These are phyloP conservation scores for Gaultheria prostrata DNA, from an alignment of 148 eudicot genomes.

Conservation along the genomic window DNA sequence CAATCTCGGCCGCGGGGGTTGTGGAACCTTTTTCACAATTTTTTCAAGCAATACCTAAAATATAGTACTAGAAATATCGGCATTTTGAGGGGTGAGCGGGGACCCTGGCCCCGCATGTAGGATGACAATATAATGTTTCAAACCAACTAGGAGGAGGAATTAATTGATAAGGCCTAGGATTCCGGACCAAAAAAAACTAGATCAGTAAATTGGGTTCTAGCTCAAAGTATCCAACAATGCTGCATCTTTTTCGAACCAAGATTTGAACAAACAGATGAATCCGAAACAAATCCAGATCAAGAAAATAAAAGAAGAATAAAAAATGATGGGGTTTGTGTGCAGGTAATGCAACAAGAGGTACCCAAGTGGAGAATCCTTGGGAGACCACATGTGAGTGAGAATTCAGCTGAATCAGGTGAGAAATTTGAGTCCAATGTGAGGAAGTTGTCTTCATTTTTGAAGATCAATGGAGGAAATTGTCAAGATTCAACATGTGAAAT, in stretches of 20 bases:
- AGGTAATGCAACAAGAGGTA: conserved; percentile 55
- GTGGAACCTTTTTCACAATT: too few relatives aligned
- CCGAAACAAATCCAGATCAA: conserved; percentile 12
- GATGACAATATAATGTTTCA: too few relatives aligned
- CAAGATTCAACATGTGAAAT: conserved; percentile 19
- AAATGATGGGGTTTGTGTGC: conserved; percentile 57
- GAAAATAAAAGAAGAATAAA: conserved; percentile 4
- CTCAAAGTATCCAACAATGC: conserved; percentile 13
- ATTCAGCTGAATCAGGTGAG: conserved; percentile 43
- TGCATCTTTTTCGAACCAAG: conserved; percentile 14
- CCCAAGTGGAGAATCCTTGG: conserved; percentile 76
- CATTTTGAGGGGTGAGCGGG: too few relatives aligned
- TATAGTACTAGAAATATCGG: too few relatives aligned
- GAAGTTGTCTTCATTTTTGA: conserved; percentile 20
- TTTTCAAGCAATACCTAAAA: too few relatives aligned
- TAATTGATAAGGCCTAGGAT: too few relatives aligned
- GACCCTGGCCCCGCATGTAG: too few relatives aligned
- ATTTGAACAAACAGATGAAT: too few relatives aligned
- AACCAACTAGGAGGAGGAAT: too few relatives aligned
- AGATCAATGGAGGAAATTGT: background rate
- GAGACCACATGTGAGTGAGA: conserved; percentile 67
- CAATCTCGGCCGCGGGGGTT: too few relatives aligned
- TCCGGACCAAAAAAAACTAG: conserved; percentile 18
- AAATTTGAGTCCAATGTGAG: conserved; percentile 27
- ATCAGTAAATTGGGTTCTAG: conserved; percentile 13